phyloP scores from a whole-genome alignment of 768 basidiomycete species.

The Serendipita sp. region DNA sequence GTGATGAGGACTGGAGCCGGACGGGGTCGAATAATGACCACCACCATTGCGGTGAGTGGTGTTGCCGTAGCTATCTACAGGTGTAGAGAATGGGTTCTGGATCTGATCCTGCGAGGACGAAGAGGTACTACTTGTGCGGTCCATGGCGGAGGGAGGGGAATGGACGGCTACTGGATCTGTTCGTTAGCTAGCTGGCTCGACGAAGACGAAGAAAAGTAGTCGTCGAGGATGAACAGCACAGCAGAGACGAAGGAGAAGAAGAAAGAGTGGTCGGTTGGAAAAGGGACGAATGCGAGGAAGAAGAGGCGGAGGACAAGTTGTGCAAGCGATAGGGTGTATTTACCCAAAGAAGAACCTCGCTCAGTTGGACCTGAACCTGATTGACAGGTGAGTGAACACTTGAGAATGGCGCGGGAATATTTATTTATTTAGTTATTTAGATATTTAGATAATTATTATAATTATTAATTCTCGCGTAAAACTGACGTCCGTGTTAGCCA shows the following conservation, averaged over 20 bases:
- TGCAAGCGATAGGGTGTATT: neutral
- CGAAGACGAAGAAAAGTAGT: too few relatives aligned
- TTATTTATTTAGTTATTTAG: neutral
- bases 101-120: neutral
- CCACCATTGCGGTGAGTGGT: too few relatives aligned
- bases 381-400: neutral
- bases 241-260: neutral
- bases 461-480: too few relatives aligned
- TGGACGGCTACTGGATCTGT: too few relatives aligned
- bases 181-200: too few relatives aligned
- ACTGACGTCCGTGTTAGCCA: too few relatives aligned
- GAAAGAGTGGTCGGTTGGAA: too few relatives aligned
- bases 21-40: neutral
- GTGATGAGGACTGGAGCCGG: neutral
- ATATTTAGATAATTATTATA: too few relatives aligned
- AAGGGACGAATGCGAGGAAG: neutral
- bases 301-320: neutral
- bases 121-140: neutral
- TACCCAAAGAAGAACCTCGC: neutral
- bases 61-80: neutral
- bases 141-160: neutral
- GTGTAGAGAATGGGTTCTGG: conserved; percentile 1
- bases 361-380: too few relatives aligned
- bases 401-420: neutral
- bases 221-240: neutral